Evolutionary conservation across 2,329 filamentous ascomycete genomes (phyloP).

Genomic region (Penicillium sp.): DNA sequence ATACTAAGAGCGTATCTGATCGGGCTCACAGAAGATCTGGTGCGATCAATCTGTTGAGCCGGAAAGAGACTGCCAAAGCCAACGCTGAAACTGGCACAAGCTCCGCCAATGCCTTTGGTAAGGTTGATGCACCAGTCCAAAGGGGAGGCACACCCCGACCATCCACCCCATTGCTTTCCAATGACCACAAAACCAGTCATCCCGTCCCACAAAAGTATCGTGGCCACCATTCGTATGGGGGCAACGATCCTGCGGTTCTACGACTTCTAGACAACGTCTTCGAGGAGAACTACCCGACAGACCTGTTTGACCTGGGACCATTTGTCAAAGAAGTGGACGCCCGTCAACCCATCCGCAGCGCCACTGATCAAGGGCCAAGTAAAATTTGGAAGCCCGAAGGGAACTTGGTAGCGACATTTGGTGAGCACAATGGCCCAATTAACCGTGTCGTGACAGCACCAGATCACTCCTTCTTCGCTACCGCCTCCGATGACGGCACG

Average conservation of each 20-base stretch:
- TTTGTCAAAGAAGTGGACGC: conserved; percentile 65
- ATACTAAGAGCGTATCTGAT: conserved; percentile 29
- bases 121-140: conserved; percentile 54
- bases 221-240: conserved; percentile 76
- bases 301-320: conserved; percentile 68
- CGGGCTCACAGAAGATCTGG: conserved; percentile 47
- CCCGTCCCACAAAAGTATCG: conserved; percentile 48
- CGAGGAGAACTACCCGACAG: conserved; percentile 58
- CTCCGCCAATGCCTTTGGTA: conserved; percentile 62
- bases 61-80: conserved; percentile 57
- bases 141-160: conserved; percentile 33
- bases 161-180: conserved; percentile 38
- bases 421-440: conserved; percentile 78
- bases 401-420: conserved; percentile 78
- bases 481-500: conserved; percentile 82
- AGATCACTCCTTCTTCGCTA: conserved; percentile 92
- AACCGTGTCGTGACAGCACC: conserved; percentile 78
- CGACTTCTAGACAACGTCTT: conserved; percentile 80
- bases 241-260: conserved; percentile 63
- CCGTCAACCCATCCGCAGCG: conserved; percentile 52
- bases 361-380: conserved; percentile 51
- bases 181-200: conserved; percentile 28
- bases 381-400: conserved; percentile 80
- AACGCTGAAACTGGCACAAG: conserved; percentile 62
- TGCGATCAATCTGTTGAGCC: conserved; percentile 58